These are phyloP conservation scores for Marchantia polymorpha DNA, from an alignment of 225 moss, liverwort and hornwort genomes.

Conservation along the genomic window DNA sequence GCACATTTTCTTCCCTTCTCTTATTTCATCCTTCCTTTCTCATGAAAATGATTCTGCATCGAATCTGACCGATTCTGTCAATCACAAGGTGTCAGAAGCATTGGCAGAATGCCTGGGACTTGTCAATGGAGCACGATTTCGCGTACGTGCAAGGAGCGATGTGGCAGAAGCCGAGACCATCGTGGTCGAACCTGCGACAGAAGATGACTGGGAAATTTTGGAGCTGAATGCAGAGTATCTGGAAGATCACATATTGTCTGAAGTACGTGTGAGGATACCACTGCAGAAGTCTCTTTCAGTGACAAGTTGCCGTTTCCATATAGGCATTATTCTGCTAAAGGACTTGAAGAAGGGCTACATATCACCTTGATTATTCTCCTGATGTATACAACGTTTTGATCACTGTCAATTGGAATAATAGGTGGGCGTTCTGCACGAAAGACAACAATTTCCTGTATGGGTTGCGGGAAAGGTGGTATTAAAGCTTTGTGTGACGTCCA, in stretches of 20 bases:
- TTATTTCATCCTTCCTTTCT: not conserved
- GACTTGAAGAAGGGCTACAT: not conserved
- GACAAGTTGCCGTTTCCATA: not conserved
- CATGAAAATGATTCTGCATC: not conserved
- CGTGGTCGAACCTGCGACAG: conserved; percentile 79
- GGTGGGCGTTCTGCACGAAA: conserved; percentile 86
- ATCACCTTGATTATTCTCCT: not conserved
- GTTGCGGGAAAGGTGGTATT: conserved; percentile 81
- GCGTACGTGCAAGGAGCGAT: conserved; percentile 72
- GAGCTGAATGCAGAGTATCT: conserved; percentile 96
- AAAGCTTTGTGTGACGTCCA: conserved; percentile 73
- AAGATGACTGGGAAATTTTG: conserved; percentile 98
- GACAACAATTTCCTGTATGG: conserved; percentile 93
- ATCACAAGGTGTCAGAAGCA: conserved; percentile 65
- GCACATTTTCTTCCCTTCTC: not conserved
- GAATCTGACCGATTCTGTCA: not conserved
- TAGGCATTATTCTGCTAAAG: not conserved
- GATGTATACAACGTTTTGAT: not conserved
- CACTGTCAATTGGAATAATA: conserved; percentile 21
- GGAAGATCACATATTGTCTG: conserved; percentile 82
- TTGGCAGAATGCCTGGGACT: conserved; percentile 82
- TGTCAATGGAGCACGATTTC: conserved; percentile 55
- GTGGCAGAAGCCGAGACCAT: conserved; percentile 69
- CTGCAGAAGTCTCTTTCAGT: not conserved
- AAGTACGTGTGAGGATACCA: conserved; percentile 34